Evolutionary conservation across 2,329 filamentous ascomycete genomes (phyloP).

Genomic region (Coleophoma eucalyptorum): DNA sequence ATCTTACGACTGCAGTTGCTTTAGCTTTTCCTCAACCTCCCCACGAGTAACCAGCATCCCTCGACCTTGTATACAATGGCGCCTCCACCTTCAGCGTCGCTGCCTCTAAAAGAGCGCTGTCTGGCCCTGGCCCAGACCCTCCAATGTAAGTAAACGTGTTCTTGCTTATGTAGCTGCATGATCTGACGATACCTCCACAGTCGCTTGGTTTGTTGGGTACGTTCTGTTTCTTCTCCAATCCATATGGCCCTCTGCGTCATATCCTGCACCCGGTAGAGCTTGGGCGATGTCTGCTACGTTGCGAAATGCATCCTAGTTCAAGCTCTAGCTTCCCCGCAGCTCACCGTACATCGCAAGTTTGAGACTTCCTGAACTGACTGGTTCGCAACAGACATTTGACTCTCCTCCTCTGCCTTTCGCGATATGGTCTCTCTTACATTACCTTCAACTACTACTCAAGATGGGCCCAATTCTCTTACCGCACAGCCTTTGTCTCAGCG

Average conservation of each 20-base stretch:
- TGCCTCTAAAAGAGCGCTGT: constrained; percentile 49
- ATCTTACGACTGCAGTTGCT: too few species aligned
- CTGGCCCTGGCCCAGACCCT: constrained; percentile 80
- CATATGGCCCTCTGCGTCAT: neutral
- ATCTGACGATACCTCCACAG: constrained; percentile 34
- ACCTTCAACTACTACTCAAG: constrained; percentile 81
- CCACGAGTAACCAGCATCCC: too few species aligned
- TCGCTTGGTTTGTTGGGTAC: constrained; percentile 81
- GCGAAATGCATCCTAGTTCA: constrained; percentile 7
- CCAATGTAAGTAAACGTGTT: constrained; percentile 67
- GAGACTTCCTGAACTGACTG: constrained; percentile 8
- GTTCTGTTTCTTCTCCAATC: constrained; percentile 31
- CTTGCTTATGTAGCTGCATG: constrained; percentile 11
- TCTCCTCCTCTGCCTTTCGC: constrained; percentile 76
- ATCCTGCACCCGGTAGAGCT: constrained; percentile 3
- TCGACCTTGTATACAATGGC: constrained; percentile 19
- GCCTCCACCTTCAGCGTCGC: constrained; percentile 25
- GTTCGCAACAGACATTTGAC: constrained; percentile 67
- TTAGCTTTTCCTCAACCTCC: too few species aligned
- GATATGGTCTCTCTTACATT: constrained; percentile 82
- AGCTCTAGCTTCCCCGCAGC: constrained; percentile 13
- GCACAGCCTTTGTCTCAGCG: constrained; percentile 83
- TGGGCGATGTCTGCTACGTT: constrained; percentile 3
- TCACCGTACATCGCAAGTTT: constrained; percentile 8
- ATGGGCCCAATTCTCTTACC: constrained; percentile 81